These are phyloP conservation scores for Populus hybrid DNA, from an alignment of 441 rosid genomes.

Conservation along the genomic window DNA sequence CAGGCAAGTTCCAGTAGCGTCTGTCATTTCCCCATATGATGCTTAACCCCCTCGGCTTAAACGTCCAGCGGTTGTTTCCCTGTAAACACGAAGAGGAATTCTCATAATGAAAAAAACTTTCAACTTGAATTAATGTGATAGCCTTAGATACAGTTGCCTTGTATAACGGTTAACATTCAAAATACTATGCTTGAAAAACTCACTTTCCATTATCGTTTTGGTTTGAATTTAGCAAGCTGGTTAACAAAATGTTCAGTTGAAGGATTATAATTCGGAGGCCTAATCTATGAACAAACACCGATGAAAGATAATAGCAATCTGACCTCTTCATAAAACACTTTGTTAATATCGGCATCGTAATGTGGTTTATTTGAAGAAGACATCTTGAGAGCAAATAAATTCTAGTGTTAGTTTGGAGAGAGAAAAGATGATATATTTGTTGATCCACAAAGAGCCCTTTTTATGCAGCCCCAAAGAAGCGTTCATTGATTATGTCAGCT, in stretches of 20 bases:
- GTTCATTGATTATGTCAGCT: not conserved
- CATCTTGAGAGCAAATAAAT: not conserved
- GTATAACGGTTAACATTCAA: not conserved
- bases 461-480: not conserved
- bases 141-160: not conserved
- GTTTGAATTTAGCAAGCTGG: too few relatives aligned
- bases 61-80: not conserved
- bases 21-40: constrained; percentile 43
- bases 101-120: not conserved
- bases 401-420: not conserved
- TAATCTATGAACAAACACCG: not conserved
- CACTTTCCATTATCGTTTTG: too few relatives aligned
- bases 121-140: not conserved
- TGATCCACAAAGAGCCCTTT: not conserved
- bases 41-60: constrained; percentile 26
- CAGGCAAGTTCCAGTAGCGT: constrained; percentile 36
- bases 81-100: not conserved
- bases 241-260: not conserved
- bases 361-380: not conserved
- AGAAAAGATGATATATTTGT: not conserved
- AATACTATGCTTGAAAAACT: not conserved
- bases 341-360: rapidly evolving
- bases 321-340: not conserved
- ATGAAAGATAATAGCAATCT: not conserved
- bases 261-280: not conserved